phyloP scores from a whole-genome alignment of 176 grass and related monocot species.

The Cenchrus fungigraminus region DNA sequence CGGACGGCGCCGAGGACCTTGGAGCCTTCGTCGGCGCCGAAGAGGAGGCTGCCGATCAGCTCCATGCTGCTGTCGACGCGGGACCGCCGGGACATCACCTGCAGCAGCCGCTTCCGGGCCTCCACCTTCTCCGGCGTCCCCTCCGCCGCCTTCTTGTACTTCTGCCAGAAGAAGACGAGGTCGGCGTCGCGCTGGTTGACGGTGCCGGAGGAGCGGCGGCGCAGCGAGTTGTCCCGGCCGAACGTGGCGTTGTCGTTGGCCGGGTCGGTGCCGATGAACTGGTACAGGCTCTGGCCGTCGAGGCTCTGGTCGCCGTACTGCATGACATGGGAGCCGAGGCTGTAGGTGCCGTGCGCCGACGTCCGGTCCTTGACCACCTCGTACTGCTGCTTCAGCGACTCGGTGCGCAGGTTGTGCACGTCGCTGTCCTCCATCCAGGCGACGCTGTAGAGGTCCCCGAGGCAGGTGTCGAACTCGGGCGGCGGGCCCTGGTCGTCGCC shows the following conservation, averaged over 20 bases:
- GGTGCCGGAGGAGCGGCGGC: constrained; percentile 8
- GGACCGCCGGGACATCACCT: constrained; percentile 59
- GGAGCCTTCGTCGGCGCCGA: constrained; percentile 49
- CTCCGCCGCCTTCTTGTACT: constrained; percentile 52
- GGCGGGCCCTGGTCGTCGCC: constrained; percentile 58
- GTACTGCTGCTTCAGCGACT: constrained; percentile 80
- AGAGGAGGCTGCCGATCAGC: constrained; percentile 62
- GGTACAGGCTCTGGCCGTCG: constrained; percentile 45
- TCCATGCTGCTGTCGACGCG: constrained; percentile 71
- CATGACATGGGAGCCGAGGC: constrained; percentile 77
- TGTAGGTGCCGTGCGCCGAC: constrained; percentile 48
- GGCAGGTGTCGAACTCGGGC: constrained; percentile 72
- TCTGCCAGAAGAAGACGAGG: constrained; percentile 82
- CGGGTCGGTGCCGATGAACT: constrained; percentile 67
- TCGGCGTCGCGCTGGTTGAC: constrained; percentile 87
- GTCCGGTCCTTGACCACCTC: constrained; percentile 63
- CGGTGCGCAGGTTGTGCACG: constrained; percentile 52
- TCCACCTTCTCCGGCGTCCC: constrained; percentile 57
- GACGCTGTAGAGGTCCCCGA: constrained; percentile 87
- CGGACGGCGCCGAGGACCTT: constrained; percentile 49
- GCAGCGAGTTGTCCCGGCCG: constrained; percentile 46
- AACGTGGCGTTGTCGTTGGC: constrained; percentile 65
- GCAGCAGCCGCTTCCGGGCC: constrained; percentile 55
- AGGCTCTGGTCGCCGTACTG: constrained; percentile 65
- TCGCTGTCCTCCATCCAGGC: constrained; percentile 96